phyloP scores from a whole-genome alignment of 2,329 filamentous ascomycete species.

The Paraphoma chrysanthemicola region DNA sequence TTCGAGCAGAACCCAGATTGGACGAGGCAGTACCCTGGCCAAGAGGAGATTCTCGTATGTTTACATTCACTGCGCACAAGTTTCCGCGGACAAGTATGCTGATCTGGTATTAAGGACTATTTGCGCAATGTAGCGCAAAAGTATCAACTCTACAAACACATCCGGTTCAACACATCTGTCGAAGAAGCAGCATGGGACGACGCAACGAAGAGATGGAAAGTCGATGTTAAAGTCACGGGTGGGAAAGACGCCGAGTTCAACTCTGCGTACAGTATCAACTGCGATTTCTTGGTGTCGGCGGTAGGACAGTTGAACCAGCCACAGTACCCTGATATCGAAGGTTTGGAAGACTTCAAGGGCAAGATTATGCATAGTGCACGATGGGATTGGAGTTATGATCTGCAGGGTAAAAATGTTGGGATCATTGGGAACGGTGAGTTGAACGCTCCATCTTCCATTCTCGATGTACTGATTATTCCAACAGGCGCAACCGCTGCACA shows the following conservation, averaged over 20 bases:
- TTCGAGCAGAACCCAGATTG: constrained; percentile 67
- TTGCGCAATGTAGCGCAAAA: constrained; percentile 61
- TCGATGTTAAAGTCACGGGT: constrained; percentile 56
- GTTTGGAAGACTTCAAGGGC: constrained; percentile 57
- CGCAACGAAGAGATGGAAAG: constrained; percentile 57
- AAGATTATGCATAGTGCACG: constrained; percentile 64
- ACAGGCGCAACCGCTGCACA: constrained; percentile 64
- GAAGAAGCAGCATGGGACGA: constrained; percentile 64
- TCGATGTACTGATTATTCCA: constrained; percentile 1
- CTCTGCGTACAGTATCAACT: constrained; percentile 59
- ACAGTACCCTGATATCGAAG: constrained; percentile 57
- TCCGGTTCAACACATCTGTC: constrained; percentile 64
- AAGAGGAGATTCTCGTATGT: constrained; percentile 64
- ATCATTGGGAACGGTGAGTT: constrained; percentile 64
- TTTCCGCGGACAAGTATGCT: not conserved
- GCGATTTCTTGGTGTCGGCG: constrained; percentile 64
- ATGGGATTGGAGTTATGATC: constrained; percentile 66
- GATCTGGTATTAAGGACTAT: constrained; percentile 47
- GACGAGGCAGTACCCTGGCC: constrained; percentile 65
- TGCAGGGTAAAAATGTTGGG: constrained; percentile 62
- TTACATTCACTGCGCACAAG: not conserved
- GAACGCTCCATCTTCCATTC: not conserved
- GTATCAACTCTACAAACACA: constrained; percentile 62
- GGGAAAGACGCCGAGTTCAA: constrained; percentile 64
- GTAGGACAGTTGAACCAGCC: constrained; percentile 67